Evolutionary conservation across 1,284 basidiomycete species (phyloP).

Genomic region (Vanrija sp.): DNA sequence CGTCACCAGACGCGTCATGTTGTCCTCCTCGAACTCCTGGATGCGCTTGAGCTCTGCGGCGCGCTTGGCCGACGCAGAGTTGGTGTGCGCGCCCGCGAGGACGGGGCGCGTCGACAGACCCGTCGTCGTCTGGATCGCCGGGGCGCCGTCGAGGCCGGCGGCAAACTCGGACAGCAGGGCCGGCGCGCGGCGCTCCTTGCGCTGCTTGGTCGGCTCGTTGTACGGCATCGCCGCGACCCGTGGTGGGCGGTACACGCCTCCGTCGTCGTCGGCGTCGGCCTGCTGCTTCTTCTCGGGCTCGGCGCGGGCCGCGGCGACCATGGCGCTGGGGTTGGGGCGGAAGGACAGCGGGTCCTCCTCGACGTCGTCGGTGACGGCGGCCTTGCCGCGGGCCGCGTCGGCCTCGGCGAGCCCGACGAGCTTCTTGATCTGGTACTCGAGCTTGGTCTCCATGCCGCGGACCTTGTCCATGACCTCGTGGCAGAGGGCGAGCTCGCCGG

Average conservation of each 20-base stretch:
- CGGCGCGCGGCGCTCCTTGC: constrained; percentile 64
- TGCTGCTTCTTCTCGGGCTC: constrained; percentile 22
- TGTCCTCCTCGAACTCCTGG: constrained; percentile 91
- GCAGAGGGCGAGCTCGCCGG: constrained; percentile 38
- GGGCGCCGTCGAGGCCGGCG: constrained; percentile 56
- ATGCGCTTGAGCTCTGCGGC: constrained; percentile 68
- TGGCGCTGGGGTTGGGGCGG: constrained; percentile 69
- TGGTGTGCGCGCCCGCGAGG: constrained; percentile 51
- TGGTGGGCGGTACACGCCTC: constrained; percentile 81
- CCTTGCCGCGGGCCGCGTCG: constrained; percentile 50
- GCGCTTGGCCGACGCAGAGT: constrained; percentile 47
- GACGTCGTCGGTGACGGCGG: constrained; percentile 55
- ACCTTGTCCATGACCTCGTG: constrained; percentile 55
- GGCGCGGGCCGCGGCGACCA: constrained; percentile 25
- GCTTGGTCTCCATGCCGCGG: constrained; percentile 66
- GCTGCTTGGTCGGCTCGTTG: constrained; percentile 54
- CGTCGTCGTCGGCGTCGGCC: constrained; percentile 37
- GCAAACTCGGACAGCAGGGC: constrained; percentile 60
- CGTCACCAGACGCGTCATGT: constrained; percentile 87
- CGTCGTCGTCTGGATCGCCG: constrained; percentile 68
- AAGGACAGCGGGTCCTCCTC: constrained; percentile 82
- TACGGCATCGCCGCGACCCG: constrained; percentile 90
- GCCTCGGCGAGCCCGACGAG: constrained; percentile 69
- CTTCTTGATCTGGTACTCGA: constrained; percentile 95
- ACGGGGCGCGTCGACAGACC: constrained; percentile 57